These are phyloP conservation scores for Penicillium riverlandense DNA, from an alignment of 495 filamentous ascomycete species.

Conservation along the genomic window DNA sequence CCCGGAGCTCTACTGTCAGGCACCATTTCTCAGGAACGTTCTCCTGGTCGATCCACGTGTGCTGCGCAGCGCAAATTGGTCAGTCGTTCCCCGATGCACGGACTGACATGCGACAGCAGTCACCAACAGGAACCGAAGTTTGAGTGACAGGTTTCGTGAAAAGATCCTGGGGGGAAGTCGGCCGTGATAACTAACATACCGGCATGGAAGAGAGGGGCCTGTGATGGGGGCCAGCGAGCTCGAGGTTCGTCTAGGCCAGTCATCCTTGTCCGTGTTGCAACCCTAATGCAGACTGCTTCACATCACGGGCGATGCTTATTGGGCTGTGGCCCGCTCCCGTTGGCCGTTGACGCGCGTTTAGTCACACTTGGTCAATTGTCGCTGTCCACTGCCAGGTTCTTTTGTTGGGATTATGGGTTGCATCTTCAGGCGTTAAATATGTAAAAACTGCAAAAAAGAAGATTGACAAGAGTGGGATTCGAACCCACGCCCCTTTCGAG, in stretches of 20 bases:
- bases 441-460: not conserved
- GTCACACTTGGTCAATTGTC: conserved; percentile 13
- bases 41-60: not conserved
- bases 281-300: conserved; percentile 25
- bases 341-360: conserved; percentile 15
- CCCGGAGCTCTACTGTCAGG: too few species aligned
- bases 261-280: not conserved
- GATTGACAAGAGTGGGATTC: conserved; percentile 33
- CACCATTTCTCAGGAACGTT: too few species aligned
- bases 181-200: not conserved
- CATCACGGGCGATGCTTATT: conserved; percentile 12
- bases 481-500: conserved; percentile 25
- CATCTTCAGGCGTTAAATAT: too few species aligned
- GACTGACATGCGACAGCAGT: conserved; percentile 1
- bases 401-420: too few species aligned
- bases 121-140: not conserved
- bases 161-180: not conserved
- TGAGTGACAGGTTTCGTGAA: not conserved
- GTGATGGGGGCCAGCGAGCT: conserved; percentile 12
- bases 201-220: conserved; percentile 1
- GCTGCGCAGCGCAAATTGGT: not conserved
- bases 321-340: conserved; percentile 18
- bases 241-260: conserved; percentile 7
- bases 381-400: not conserved
- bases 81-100: not conserved